These are phyloP conservation scores for Gynochthodes officinalis DNA, from an alignment of 257 asterid genomes.

Conservation along the genomic window DNA sequence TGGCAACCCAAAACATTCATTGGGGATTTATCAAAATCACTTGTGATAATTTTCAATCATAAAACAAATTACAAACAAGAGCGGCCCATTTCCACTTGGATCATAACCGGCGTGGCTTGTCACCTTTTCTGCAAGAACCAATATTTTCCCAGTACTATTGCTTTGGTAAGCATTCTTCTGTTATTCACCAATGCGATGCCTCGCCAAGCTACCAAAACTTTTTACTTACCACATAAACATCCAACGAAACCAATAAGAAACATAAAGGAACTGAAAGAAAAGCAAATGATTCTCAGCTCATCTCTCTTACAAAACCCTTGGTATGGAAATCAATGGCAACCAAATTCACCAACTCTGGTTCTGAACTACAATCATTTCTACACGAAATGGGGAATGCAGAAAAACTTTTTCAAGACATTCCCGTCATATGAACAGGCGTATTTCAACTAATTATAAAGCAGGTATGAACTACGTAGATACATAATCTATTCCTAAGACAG, in stretches of 20 bases:
- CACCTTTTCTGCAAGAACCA: no score
- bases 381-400: neutral
- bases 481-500: neutral
- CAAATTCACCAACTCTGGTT: neutral
- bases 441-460: neutral
- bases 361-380: neutral
- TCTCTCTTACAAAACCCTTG: neutral
- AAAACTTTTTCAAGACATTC: conserved; percentile 1
- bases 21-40: no score
- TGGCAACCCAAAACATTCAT: no score
- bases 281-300: neutral
- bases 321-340: neutral
- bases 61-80: no score
- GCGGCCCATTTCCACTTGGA: no score
- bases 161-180: no score
- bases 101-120: no score
- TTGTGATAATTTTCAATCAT: no score
- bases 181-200: no score
- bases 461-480: neutral
- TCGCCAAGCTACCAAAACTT: no score
- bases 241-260: neutral
- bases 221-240: no score
- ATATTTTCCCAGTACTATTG: no score
- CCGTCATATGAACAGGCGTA: conserved; percentile 6
- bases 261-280: neutral